phyloP scores from a whole-genome alignment of 495 filamentous ascomycete species.

The Tuber magnatum region DNA sequence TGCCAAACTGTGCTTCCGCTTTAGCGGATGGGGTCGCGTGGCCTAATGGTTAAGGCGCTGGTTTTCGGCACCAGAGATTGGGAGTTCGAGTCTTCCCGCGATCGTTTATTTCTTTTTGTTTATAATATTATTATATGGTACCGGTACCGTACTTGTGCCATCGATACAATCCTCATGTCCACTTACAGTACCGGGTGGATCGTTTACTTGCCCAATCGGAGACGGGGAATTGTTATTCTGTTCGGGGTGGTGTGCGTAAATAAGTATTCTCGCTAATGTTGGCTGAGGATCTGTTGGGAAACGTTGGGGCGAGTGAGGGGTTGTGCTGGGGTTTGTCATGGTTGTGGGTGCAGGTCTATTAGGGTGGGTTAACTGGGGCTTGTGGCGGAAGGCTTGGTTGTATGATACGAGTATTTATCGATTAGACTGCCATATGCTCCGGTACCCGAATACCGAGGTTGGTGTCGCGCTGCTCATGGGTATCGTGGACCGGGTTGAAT shows the following conservation, averaged over 20 bases:
- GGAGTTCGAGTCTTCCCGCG: slow-evolving; percentile 20
- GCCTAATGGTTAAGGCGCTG: slow-evolving; percentile 24
- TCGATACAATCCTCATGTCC: not conserved
- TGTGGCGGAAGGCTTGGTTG: not conserved
- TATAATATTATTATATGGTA: too few species aligned
- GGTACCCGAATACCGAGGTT: not conserved
- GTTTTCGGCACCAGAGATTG: slow-evolving; percentile 25
- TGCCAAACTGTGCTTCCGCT: not conserved
- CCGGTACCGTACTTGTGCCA: too few species aligned
- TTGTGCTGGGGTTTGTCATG: not conserved
- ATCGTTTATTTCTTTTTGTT: slow-evolving; percentile 8
- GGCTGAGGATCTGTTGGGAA: not conserved
- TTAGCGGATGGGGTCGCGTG: slow-evolving; percentile 6
- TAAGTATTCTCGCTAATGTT: not conserved
- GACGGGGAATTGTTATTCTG: not conserved
- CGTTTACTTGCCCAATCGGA: not conserved
- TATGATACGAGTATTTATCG: not conserved
- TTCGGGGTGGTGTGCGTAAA: not conserved
- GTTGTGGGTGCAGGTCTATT: not conserved
- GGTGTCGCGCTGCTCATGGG: not conserved
- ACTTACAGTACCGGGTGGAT: not conserved
- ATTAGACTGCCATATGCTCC: not conserved
- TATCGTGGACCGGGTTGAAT: too few species aligned
- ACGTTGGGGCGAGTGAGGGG: not conserved
- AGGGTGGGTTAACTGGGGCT: not conserved